Evolutionary conservation across 2,329 filamentous ascomycete species (phyloP).

Genomic region (Nemania serpens): DNA sequence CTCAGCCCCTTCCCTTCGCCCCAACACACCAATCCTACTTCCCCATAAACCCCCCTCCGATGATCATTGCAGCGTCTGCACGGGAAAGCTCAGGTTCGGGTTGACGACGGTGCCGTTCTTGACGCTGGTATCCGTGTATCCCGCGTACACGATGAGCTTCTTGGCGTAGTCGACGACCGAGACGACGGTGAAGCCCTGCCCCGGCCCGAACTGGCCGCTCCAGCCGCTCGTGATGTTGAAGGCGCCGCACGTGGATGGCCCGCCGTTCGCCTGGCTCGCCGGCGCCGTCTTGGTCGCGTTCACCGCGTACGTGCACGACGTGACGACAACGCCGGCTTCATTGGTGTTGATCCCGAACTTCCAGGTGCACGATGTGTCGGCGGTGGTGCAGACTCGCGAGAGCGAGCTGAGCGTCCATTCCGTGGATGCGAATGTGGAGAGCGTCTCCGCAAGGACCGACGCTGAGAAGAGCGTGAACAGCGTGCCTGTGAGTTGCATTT

Average conservation of each 20-base stretch:
- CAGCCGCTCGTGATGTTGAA: slow-evolving; percentile 60
- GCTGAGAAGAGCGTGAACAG: slow-evolving; percentile 34
- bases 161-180: slow-evolving; percentile 52
- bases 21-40: background rate
- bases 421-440: slow-evolving; percentile 33
- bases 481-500: slow-evolving; percentile 41
- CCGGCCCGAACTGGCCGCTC: slow-evolving; percentile 60
- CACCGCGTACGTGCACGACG: slow-evolving; percentile 47
- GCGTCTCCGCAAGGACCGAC: slow-evolving; percentile 30
- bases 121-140: slow-evolving; percentile 58
- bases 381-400: slow-evolving; percentile 45
- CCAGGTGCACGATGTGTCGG: slow-evolving; percentile 47
- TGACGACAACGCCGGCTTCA: slow-evolving; percentile 38
- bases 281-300: slow-evolving; percentile 26
- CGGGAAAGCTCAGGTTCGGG: slow-evolving; percentile 49
- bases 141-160: slow-evolving; percentile 55
- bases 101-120: slow-evolving; percentile 49
- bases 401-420: slow-evolving; percentile 49
- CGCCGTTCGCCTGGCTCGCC: slow-evolving; percentile 44
- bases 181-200: slow-evolving; percentile 59
- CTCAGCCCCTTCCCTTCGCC: background rate
- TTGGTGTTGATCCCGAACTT: slow-evolving; percentile 48
- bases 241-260: slow-evolving; percentile 48
- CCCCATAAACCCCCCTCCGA: background rate
- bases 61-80: slow-evolving; percentile 29